Evolutionary conservation across 108 stramenopile species (phyloP).

Genomic region (Cyclostephanos invisitatus): DNA sequence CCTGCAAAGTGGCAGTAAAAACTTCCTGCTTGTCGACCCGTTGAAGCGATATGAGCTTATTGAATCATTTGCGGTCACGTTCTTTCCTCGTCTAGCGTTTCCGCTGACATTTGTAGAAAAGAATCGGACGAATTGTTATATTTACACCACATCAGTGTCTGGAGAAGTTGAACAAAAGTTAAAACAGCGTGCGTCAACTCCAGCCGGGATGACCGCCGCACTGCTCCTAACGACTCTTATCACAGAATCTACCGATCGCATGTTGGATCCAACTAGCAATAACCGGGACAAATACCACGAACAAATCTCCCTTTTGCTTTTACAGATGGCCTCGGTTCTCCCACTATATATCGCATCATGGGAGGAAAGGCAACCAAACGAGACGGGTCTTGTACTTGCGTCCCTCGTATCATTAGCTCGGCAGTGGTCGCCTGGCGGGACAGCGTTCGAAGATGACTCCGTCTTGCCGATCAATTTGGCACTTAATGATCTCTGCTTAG

Average conservation of each 20-base stretch:
- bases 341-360: slow-evolving; percentile 41
- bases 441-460: slow-evolving; percentile 1
- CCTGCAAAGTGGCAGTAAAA: neutral
- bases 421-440: slow-evolving; percentile 24
- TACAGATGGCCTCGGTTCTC: slow-evolving; percentile 43
- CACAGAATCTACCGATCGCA: slow-evolving; percentile 10
- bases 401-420: slow-evolving; percentile 34
- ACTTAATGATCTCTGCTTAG: slow-evolving; percentile 30
- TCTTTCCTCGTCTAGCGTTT: slow-evolving; percentile 33
- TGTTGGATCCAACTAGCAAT: slow-evolving; percentile 9
- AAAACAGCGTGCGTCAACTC: slow-evolving; percentile 21
- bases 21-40: slow-evolving; percentile 18
- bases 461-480: slow-evolving; percentile 5
- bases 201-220: slow-evolving; percentile 34
- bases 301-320: slow-evolving; percentile 20
- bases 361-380: slow-evolving; percentile 31
- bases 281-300: neutral
- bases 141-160: slow-evolving; percentile 15
- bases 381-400: slow-evolving; percentile 38
- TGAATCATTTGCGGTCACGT: slow-evolving; percentile 32
- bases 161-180: slow-evolving; percentile 20
- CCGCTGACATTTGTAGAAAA: neutral
- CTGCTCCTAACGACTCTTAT: slow-evolving; percentile 33
- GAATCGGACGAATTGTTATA: neutral
- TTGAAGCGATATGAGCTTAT: slow-evolving; percentile 38